Percentiles rank a stretch among this genome's conserved stretches.
Conservation (phyloP, 495 filamentous ascomycete genomes). For the Penicillium malachiteum region DNA sequence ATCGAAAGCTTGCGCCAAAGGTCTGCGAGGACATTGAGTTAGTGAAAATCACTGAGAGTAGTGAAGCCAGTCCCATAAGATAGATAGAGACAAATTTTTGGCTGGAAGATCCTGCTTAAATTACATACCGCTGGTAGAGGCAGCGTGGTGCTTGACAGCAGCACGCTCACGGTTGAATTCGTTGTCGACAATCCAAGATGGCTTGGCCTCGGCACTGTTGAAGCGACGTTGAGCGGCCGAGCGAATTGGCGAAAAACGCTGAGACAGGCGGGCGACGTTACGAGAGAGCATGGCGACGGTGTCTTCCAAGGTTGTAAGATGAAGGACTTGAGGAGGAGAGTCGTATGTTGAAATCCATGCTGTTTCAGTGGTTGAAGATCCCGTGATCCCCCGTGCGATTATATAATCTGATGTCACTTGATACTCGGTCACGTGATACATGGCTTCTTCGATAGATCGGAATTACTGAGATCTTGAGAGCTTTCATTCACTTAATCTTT, state of each 20-base stretch:
- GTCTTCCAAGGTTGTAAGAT: constrained; percentile 8
- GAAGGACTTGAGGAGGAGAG: constrained; percentile 14
- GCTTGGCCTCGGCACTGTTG: constrained; percentile 54
- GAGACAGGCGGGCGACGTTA: constrained; percentile 57
- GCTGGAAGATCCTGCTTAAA: background rate
- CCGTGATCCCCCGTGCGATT: constrained; percentile 43
- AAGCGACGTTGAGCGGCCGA: constrained; percentile 64
- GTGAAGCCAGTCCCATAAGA: background rate
- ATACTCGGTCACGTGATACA: constrained; percentile 29
- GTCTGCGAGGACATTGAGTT: constrained; percentile 55
- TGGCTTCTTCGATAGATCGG: background rate
- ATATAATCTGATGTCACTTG: constrained; percentile 45
- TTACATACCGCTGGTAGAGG: constrained; percentile 69
- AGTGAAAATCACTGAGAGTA: constrained; percentile 18
- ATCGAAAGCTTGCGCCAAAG: constrained; percentile 92
- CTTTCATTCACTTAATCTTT: background rate
- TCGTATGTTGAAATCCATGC: constrained; percentile 37
- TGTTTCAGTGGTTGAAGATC: constrained; percentile 36
- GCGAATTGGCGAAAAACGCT: constrained; percentile 60
- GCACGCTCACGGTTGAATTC: constrained; percentile 82
- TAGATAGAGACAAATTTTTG: background rate
- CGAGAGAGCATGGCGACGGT: constrained; percentile 59
- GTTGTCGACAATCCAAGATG: constrained; percentile 65
- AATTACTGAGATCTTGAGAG: background rate
- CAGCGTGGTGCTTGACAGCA: constrained; percentile 83